phyloP scores from a whole-genome alignment of 2,329 filamentous ascomycete species.

The Sodiomyces alkalinus region DNA sequence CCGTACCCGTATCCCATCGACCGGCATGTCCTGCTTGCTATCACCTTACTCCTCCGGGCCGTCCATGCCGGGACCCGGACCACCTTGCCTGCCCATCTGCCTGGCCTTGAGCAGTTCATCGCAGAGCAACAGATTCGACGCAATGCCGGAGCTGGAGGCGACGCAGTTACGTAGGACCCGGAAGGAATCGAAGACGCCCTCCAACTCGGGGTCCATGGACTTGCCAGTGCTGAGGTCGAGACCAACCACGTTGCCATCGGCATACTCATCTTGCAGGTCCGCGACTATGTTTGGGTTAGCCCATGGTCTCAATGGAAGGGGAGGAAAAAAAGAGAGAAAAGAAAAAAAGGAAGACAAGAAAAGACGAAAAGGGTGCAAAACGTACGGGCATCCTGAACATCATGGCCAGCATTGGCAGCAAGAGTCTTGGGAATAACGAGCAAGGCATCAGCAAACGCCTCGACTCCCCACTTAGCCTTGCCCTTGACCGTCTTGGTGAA shows the following conservation, averaged over 20 bases:
- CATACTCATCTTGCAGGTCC: slow-evolving; percentile 69
- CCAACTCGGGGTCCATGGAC: slow-evolving; percentile 87
- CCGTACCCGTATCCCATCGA: slow-evolving; percentile 25
- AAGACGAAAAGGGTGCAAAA: too few species aligned
- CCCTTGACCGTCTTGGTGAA: slow-evolving; percentile 90
- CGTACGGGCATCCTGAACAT: slow-evolving; percentile 89
- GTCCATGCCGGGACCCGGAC: slow-evolving; percentile 50
- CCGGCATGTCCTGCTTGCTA: too few species aligned
- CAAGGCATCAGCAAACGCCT: slow-evolving; percentile 87
- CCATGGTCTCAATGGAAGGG: slow-evolving; percentile 6
- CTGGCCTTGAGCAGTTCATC: slow-evolving; percentile 95
- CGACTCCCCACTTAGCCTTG: slow-evolving; percentile 92
- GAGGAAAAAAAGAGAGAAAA: slow-evolving; percentile 5
- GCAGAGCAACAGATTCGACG: slow-evolving; percentile 85
- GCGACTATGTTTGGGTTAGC: slow-evolving; percentile 44
- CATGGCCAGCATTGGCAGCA: slow-evolving; percentile 88
- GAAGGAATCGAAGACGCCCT: slow-evolving; percentile 93
- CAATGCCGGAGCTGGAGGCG: slow-evolving; percentile 86
- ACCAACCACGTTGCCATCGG: slow-evolving; percentile 73
- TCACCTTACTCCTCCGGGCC: slow-evolving; percentile 33
- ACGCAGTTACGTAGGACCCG: slow-evolving; percentile 86
- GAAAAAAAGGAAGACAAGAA: too few species aligned
- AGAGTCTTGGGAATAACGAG: slow-evolving; percentile 95
- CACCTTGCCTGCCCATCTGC: slow-evolving; percentile 66
- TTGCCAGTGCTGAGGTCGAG: slow-evolving; percentile 76